Conservation (phyloP, 1,284 basidiomycete species). For the Trichosporon sp. region DNA sequence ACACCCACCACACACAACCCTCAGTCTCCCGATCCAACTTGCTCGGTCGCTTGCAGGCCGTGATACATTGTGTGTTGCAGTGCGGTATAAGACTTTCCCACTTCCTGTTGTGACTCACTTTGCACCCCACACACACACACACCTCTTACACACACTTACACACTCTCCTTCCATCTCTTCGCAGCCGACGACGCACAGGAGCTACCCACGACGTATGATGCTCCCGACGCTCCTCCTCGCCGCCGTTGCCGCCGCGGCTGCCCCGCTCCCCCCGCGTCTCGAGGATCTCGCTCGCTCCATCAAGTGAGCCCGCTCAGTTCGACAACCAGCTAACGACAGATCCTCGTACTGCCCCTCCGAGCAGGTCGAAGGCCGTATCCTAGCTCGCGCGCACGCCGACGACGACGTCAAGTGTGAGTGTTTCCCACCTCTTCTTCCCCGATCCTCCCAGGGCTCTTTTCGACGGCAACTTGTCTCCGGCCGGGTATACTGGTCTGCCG, state of each 20-base stretch:
- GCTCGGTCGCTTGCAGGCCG: neutral
- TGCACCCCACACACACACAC: too few relatives aligned
- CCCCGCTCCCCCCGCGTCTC: neutral
- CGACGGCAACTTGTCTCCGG: neutral
- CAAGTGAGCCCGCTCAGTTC: neutral
- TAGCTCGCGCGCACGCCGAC: neutral
- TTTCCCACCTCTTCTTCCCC: too few relatives aligned
- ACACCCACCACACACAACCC: neutral
- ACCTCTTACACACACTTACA: neutral
- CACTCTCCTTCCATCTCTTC: neutral
- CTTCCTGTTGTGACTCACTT: neutral
- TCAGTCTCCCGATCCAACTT: neutral
- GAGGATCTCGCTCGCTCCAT: conserved; percentile 8
- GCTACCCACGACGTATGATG: neutral
- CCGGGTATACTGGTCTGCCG: neutral
- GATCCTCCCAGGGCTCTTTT: too few relatives aligned
- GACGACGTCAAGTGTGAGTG: conserved; percentile 17
- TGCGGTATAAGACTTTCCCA: neutral
- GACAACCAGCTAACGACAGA: neutral
- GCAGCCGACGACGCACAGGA: neutral
- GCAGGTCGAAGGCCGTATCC: neutral
- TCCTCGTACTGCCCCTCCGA: conserved; percentile 3
- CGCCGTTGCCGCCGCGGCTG: neutral
- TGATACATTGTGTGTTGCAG: neutral
- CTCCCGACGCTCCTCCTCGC: neutral